phyloP scores from a whole-genome alignment of 768 basidiomycete genomes.

The Rhodocollybia butyracea region DNA sequence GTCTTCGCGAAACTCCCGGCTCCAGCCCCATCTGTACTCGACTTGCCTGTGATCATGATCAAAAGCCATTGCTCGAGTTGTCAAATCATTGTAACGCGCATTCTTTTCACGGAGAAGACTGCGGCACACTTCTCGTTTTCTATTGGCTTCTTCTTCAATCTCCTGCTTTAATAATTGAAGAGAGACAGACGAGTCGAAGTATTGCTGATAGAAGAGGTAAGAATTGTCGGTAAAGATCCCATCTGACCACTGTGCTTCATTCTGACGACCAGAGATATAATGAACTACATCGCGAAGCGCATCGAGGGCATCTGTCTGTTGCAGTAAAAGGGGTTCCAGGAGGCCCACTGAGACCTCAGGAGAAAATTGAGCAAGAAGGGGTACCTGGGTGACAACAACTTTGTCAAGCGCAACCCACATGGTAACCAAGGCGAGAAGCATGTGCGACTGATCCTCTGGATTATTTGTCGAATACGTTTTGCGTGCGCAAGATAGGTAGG shows the following conservation, averaged over 20 bases:
- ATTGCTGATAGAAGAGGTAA: conserved; percentile 31
- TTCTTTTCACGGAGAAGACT: background rate
- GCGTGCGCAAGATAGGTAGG: conserved; percentile 23
- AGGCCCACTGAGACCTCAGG: conserved; percentile 38
- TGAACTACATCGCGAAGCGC: conserved; percentile 23
- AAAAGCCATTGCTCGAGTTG: background rate
- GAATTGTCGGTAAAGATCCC: conserved; percentile 33
- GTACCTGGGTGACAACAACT: conserved; percentile 25
- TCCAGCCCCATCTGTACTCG: too few species aligned
- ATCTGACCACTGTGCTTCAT: conserved; percentile 11
- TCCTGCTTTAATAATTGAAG: conserved; percentile 18
- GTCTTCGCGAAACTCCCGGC: background rate
- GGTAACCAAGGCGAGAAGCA: conserved; percentile 43
- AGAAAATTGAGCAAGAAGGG: conserved; percentile 40
- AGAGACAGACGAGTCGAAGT: conserved; percentile 20
- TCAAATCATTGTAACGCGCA: background rate
- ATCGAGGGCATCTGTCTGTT: conserved; percentile 21
- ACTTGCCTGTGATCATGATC: background rate
- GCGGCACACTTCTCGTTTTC: conserved; percentile 15
- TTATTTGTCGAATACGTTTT: conserved; percentile 24
- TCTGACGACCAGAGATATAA: conserved; percentile 23
- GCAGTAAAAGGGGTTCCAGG: conserved; percentile 41
- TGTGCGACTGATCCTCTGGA: conserved; percentile 37
- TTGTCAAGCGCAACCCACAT: conserved; percentile 48
- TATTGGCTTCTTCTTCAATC: conserved; percentile 23